Conservation (phyloP, 257 asterid genomes). For the Mitragyna speciosa region DNA sequence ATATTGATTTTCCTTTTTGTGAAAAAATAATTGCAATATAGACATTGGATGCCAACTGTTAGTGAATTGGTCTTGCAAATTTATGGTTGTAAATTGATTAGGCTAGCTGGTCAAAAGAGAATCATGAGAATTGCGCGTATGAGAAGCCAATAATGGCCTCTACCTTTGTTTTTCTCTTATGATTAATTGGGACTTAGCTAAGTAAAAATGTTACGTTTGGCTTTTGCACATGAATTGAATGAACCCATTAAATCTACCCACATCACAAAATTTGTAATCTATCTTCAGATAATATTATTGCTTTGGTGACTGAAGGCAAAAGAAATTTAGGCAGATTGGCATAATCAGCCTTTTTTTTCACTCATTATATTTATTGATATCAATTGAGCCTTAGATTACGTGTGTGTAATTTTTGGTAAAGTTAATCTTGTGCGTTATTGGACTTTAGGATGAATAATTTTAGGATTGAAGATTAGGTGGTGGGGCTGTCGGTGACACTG, state of each 20-base stretch:
- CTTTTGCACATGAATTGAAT: slow-evolving; percentile 15
- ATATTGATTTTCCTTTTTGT: background rate
- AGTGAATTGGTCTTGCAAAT: background rate
- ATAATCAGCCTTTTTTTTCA: slow-evolving; percentile 4
- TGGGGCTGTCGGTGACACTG: slow-evolving; percentile 23
- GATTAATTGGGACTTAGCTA: slow-evolving; percentile 11
- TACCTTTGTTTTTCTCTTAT: background rate
- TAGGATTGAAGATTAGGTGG: background rate
- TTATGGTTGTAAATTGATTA: background rate
- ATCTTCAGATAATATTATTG: background rate
- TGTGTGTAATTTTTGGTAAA: background rate
- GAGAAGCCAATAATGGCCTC: slow-evolving; percentile 1
- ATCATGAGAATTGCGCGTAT: slow-evolving; percentile 20
- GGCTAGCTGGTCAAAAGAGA: slow-evolving; percentile 19
- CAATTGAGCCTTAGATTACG: background rate
- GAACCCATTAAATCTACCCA: background rate
- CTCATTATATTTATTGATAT: background rate
- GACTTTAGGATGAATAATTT: slow-evolving; percentile 4
- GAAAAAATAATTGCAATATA: background rate
- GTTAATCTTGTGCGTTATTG: background rate
- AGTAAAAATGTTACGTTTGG: background rate
- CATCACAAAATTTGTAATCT: background rate
- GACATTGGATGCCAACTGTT: background rate
- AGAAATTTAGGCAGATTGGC: slow-evolving; percentile 8
- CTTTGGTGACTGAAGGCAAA: background rate